phyloP scores from a whole-genome alignment of 495 filamentous ascomycete genomes.

The Lasiosphaeria ovina region DNA sequence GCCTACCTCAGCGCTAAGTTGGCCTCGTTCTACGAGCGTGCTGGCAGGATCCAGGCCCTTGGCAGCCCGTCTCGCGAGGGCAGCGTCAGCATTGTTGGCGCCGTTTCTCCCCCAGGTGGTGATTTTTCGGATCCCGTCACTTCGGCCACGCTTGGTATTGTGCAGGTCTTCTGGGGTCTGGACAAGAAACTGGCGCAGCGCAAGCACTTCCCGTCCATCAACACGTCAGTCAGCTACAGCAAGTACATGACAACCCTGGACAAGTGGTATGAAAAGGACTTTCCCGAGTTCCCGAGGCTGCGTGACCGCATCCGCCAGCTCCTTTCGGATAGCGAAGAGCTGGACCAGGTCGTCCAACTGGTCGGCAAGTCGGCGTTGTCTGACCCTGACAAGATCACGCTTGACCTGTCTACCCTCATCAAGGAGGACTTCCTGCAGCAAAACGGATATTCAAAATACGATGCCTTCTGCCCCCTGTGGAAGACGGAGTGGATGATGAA shows the following conservation, averaged over 20 bases:
- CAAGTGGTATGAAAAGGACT: constrained; percentile 88
- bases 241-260: constrained; percentile 90
- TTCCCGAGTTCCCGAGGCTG: constrained; percentile 89
- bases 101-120: constrained; percentile 94
- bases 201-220: constrained; percentile 99
- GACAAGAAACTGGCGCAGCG: constrained; percentile 99
- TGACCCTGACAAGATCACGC: constrained; percentile 96
- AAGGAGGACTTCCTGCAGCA: constrained; percentile 99
- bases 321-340: constrained; percentile 88
- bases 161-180: constrained; percentile 99
- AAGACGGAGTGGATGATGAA: constrained; percentile 99
- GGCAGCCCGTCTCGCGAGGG: constrained; percentile 85
- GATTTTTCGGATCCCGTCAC: constrained; percentile 99
- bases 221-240: constrained; percentile 92
- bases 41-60: constrained; percentile 78
- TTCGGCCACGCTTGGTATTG: constrained; percentile 89
- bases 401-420: constrained; percentile 85
- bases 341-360: constrained; percentile 98
- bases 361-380: constrained; percentile 96
- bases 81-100: constrained; percentile 96
- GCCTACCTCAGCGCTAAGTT: constrained; percentile 96
- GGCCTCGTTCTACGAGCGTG: constrained; percentile 98
- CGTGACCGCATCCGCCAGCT: constrained; percentile 91
- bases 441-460: constrained; percentile 98
- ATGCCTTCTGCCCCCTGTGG: constrained; percentile 98